Base-by-base conservation (phyloP, 2,329 filamentous ascomycete genomes). In the Metarhizium humberi region DNA sequence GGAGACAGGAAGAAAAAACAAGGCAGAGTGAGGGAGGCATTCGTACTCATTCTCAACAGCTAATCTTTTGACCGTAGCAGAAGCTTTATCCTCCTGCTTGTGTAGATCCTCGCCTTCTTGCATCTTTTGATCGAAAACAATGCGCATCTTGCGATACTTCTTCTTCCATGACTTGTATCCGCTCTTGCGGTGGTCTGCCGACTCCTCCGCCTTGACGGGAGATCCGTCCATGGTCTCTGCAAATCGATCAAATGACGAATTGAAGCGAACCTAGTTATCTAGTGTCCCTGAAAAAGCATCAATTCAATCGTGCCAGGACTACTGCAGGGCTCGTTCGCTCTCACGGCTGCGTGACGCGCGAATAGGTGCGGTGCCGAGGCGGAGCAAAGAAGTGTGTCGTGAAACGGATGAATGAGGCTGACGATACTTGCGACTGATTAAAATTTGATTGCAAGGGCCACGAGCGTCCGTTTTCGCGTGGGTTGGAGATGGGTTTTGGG, bases 131-230 rank as follows among this genome's bases (percentile, higher is more conserved):
- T 94, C 88, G 66, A 94, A 95, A 32, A 79, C 77, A 68, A 87
- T 79, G 72, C 87, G 86, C 84, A 94, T 89, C 79, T 95, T 95
- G 64, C 88, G 87, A 71, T 95, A 99, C 77, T 99, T 99, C 75
- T 96, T 95, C 80, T 89, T 90, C 78, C 80, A 87, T 48, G 83
- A 87, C 66, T 82, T 86, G 70, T 86, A 83, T 75, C 79, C 64
- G 73, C 76, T 70, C 74, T 63, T 66, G 62, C 63, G 68, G 50
- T 65, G 64, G 51, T 79, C 55, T 69, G 66, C 63, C 78, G 75
- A 56, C 48, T 75, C 74, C 57, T 78, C 75, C 60, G 68, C 67
- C 60, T 77, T 77, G 60, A 73, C 62, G 58, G 69, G 63, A 43
- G 65, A 60, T 6, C 67, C 69, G 56, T 66, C 69, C 69, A 70